Evolutionary conservation across 2,329 filamentous ascomycete genomes (phyloP).

Genomic region (Pseudogymnoascus sp.): DNA sequence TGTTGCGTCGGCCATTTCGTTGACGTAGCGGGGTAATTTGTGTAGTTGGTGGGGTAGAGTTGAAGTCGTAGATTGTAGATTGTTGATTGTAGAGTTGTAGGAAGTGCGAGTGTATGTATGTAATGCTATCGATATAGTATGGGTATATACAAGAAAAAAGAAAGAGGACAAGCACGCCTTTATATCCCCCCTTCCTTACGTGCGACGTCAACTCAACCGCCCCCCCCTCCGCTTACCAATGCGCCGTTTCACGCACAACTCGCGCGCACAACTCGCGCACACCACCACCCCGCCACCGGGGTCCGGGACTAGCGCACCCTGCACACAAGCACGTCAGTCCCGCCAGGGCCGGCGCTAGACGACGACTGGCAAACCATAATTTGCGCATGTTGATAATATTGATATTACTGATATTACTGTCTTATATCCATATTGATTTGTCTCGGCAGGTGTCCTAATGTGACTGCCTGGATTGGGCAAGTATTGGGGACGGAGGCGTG

Average conservation of each 20-base stretch:
- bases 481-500: not conserved
- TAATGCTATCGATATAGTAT: not conserved
- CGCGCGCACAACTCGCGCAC: not conserved
- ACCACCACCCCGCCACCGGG: not conserved
- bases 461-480: not conserved
- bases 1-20: not conserved
- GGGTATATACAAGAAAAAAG: not conserved
- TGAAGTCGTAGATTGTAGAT: no score
- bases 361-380: not conserved
- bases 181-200: not conserved
- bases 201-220: not conserved
- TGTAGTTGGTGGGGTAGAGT: no score
- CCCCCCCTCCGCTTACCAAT: not conserved
- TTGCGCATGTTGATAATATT: not conserved
- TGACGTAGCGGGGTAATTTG: not conserved
- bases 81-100: no score
- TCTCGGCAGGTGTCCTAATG: not conserved
- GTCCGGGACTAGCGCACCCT: not conserved
- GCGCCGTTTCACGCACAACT: not conserved
- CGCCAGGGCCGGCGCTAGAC: not conserved
- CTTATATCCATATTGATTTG: not conserved
- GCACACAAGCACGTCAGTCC: not conserved
- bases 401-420: no score
- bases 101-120: not conserved
- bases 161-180: not conserved